Evolutionary conservation across 2,329 filamentous ascomycete genomes (phyloP).

Genomic region (Alternaria infectoria): DNA sequence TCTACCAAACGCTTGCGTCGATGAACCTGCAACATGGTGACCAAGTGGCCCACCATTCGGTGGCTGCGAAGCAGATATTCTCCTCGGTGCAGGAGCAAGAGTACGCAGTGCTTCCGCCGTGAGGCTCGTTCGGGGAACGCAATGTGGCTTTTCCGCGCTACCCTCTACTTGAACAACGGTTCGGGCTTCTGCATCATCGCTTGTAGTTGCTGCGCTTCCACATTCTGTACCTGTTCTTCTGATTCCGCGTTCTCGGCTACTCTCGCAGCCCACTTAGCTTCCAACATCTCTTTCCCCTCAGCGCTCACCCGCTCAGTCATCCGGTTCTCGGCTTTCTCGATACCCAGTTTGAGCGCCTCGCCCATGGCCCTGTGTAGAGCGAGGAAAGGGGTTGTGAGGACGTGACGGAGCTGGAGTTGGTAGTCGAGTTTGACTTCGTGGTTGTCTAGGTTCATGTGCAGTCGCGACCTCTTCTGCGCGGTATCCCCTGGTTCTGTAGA

Average conservation of each 20-base stretch:
- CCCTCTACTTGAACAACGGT: neutral
- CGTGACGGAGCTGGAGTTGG: conserved; percentile 17
- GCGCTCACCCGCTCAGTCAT: neutral
- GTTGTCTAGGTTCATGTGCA: conserved; percentile 13
- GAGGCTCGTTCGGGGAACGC: neutral
- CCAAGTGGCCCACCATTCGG: neutral
- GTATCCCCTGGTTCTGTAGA: fast-evolving
- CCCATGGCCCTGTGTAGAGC: conserved; percentile 17
- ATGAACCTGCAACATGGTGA: neutral
- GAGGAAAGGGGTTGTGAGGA: conserved; percentile 31
- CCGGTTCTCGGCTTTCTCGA: conserved; percentile 20
- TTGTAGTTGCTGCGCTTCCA: neutral
- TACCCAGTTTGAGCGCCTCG: conserved; percentile 25
- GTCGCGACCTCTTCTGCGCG: neutral
- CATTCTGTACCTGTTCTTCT: neutral
- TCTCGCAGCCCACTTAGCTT: neutral
- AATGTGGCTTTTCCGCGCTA: neutral
- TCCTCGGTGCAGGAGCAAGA: neutral
- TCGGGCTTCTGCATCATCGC: neutral
- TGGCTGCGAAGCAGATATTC: neutral
- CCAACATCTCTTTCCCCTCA: neutral
- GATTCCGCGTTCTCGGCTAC: neutral
- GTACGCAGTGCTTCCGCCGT: neutral
- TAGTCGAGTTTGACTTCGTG: conserved; percentile 12
- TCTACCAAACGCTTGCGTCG: neutral